Base-by-base conservation (phyloP, 2,329 filamentous ascomycete species). In the Colletotrichum liaoningense region DNA sequence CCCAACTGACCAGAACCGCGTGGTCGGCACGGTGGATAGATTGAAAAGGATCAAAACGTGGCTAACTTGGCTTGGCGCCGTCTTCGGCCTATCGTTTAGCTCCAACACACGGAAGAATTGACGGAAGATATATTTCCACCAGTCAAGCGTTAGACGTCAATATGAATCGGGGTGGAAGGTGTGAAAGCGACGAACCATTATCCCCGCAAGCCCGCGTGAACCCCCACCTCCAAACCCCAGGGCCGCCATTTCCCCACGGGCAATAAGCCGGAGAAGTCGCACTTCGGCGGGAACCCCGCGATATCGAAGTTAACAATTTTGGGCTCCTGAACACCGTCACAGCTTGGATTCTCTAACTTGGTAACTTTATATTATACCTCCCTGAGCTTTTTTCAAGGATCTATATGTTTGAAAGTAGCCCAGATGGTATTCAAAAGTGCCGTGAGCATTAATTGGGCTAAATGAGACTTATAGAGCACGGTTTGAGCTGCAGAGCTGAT, bases 251-350 rank as follows among this genome's bases (percentile, higher is more conserved):
- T 56, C 70, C 59, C 66, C 70, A 56, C 59, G 66, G 70, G 66
- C 66, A 73, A 56, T 56, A 73, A 64, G 38, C 70, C 66, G 66
- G 70, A 72, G 59, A 56, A 59, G 30, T 46, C 12, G 46, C 16
- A 14, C 9, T 16, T 59, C 69, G 69, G 70, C 24, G 19, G 42
- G 66, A 72, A 72, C 70, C 59, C 70, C 59, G 69, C 65, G 69
- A 49, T 46, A 46, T 9, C 33, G 11, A n/a, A 46, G 58, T 16
- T 5, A n/a, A 3, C 7, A n/a, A 7, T 30, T 5, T n/a, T 16
- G 12, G 30, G n/a, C 24, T 28, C 49, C n/a, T 22, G 30, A n/a
- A 11, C 26, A 28, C 26, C 26, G 26, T 28, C 26, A 28, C 26
- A 6, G 26, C 26, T 28, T 28, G 26, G 26, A 28, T 28, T 35